Conservation (phyloP, 352 stramenopile species). For the Globisporangium emineosum region DNA sequence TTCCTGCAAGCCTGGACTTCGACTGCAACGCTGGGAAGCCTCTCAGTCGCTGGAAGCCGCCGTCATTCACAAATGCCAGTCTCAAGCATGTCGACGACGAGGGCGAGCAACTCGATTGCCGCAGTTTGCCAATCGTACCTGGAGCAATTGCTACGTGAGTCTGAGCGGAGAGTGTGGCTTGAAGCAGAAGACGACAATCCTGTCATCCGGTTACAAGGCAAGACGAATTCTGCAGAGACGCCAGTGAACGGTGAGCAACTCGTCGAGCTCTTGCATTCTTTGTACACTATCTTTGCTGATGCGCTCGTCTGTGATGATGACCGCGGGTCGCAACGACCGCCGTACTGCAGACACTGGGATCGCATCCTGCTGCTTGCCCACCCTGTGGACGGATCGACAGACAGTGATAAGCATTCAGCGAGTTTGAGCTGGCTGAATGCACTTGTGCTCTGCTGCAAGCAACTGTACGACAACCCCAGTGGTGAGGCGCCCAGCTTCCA, state of each 20-base stretch:
- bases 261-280: constrained; percentile 13
- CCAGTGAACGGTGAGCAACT: constrained; percentile 14
- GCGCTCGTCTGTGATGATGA: constrained; percentile 2
- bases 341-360: constrained; percentile 14
- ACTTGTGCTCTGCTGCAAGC: constrained; percentile 3
- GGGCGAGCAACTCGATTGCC: background rate
- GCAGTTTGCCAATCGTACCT: constrained; percentile 13
- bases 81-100: background rate
- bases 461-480: background rate
- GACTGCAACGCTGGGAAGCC: background rate
- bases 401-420: background rate
- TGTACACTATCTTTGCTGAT: constrained; percentile 17
- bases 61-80: background rate
- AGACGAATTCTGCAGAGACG: background rate
- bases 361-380: constrained; percentile 5
- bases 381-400: background rate
- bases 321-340: background rate
- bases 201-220: background rate
- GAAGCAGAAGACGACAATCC: background rate
- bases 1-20: constrained; percentile 8
- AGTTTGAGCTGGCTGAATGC: constrained; percentile 2
- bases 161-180: background rate
- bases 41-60: background rate
- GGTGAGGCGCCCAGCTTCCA: background rate
- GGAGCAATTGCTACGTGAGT: constrained; percentile 10